Base-by-base conservation (phyloP, 176 grass and related monocot genomes). In the Aegilops speltoides region DNA sequence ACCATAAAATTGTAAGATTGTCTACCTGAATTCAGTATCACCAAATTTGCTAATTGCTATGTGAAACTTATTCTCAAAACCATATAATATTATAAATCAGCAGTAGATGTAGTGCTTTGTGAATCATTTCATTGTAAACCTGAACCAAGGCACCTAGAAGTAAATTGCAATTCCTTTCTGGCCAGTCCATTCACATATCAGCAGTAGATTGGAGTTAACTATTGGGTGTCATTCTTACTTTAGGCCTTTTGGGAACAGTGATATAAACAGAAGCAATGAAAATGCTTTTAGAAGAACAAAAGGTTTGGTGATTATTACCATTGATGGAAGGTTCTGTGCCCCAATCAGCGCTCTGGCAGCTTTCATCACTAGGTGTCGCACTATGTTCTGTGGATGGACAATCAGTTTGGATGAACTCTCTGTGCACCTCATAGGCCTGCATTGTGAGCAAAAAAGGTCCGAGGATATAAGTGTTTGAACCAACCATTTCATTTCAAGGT, bases 401-500 rank as follows among this genome's bases (percentile, higher is more conserved):
- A 65, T 85, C 85, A 37, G 67, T 79, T 72, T 86, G 70, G 23
- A 76, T 32, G 70, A 77, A 80, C 57, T 83, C 92, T 59, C 62
- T 81, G 75, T 89, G 60, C 62, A 80, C 57, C 65, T 89, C 89
- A 32, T 90, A 86, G 24, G 41, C 80, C 93, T 95, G 65, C 23
- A 84, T 68, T 70, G 28, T 5, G 59, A 91, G 36, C 19, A 34
- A 74, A 84, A 79, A 22, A 52, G 14, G 22, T n/a, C 5, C 0
- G 1, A 63, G 25, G 48, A 56, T 10, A 4, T 20, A 61, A 73
- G 25, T 14, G 48, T 38, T 52, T 84, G 22, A 72, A 37, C 37
- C 24, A 61, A 48, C 22, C 59, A 15, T 22, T 29, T 52, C 46
- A 73, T 64, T 64, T 10, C 37, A 29, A 37, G 24, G 22, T 54